A percentile compares a stretch with the other conserved stretches of the same genome.
Conservation (phyloP, 352 stramenopile genomes). For the Achlya hypogyna region DNA sequence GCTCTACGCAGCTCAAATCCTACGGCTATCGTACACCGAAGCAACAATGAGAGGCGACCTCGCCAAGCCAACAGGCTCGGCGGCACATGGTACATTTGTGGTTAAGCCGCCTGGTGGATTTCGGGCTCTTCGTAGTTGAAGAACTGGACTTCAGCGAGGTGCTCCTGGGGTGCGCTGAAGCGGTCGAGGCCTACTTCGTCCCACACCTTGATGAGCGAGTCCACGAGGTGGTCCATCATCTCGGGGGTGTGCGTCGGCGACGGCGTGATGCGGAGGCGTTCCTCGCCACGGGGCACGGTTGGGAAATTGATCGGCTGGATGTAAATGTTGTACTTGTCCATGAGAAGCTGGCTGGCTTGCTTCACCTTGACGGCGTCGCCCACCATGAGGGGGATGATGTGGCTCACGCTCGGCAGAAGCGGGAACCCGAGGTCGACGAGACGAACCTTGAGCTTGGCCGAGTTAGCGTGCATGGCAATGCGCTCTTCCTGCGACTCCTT, state of each 20-base stretch:
- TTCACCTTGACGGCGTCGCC: constrained; percentile 83
- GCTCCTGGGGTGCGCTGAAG: constrained; percentile 34
- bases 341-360: constrained; percentile 80
- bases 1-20: too few relatives aligned
- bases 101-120: not conserved
- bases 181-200: constrained; percentile 68
- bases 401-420: constrained; percentile 74
- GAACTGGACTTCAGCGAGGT: constrained; percentile 74
- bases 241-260: constrained; percentile 78
- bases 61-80: too few relatives aligned
- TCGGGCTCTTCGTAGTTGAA: constrained; percentile 31
- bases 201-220: constrained; percentile 79
- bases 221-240: constrained; percentile 82
- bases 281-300: constrained; percentile 79
- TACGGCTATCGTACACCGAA: too few relatives aligned
- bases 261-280: constrained; percentile 83
- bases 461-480: constrained; percentile 73
- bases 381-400: constrained; percentile 87
- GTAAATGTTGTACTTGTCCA: constrained; percentile 88
- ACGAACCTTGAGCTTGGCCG: constrained; percentile 71
- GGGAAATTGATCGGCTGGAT: constrained; percentile 90
- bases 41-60: too few relatives aligned
- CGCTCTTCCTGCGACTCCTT: constrained; percentile 81
- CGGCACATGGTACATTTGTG: not conserved
- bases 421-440: constrained; percentile 79